Evolutionary conservation across 208 protist genomes (phyloP).

Genomic region (Acanthamoeba royreba): DNA sequence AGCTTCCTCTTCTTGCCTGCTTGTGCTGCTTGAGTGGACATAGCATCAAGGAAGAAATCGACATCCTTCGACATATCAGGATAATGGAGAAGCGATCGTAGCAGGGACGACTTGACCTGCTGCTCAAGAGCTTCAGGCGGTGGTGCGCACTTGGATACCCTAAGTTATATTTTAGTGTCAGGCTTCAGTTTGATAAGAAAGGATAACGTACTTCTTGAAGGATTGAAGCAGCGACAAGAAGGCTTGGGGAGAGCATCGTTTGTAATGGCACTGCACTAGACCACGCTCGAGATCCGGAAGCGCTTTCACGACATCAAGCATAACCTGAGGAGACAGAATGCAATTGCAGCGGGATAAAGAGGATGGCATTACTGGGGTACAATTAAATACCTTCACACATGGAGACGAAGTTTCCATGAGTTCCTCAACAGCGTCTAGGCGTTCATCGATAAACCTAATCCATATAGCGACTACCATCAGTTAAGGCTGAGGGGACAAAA

Average conservation of each 20-base stretch:
- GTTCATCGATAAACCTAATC: constrained; percentile 60
- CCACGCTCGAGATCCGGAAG: constrained; percentile 65
- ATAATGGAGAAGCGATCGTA: neutral
- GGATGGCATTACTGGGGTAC: too few relatives aligned
- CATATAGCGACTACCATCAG: neutral
- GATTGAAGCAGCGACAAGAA: constrained; percentile 23
- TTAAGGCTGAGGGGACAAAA: neutral
- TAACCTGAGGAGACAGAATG: neutral
- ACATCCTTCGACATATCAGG: neutral
- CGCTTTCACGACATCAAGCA: neutral
- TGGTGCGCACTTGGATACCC: neutral
- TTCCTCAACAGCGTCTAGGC: constrained; percentile 71
- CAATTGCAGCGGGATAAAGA: too few relatives aligned
- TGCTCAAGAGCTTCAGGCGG: neutral
- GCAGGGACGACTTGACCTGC: constrained; percentile 8
- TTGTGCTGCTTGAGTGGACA: neutral
- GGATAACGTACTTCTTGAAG: constrained; percentile 1
- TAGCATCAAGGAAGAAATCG: neutral
- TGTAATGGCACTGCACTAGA: constrained; percentile 52
- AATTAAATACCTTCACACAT: neutral
- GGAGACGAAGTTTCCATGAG: neutral
- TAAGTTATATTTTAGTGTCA: too few relatives aligned
- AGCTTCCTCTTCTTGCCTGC: constrained; percentile 20
- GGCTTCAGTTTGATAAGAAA: too few relatives aligned
- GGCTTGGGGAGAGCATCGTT: constrained; percentile 22